Percentiles rank a stretch among this genome's conserved stretches.
Evolutionary conservation across 768 basidiomycete species (phyloP).

Genomic region (Suillus discolor): DNA sequence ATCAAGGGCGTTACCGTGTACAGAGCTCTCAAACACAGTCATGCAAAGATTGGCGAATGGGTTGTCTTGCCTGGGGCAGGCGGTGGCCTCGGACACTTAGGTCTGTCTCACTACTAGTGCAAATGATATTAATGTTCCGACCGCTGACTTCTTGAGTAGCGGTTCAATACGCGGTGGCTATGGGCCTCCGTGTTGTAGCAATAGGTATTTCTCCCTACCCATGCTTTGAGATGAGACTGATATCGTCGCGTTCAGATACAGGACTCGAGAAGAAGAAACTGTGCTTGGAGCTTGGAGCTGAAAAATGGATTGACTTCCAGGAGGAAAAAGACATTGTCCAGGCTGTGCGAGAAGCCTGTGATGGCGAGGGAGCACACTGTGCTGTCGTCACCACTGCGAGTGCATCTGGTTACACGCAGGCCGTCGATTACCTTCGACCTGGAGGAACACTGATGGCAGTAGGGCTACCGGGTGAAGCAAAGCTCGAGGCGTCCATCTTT

Average conservation of each 20-base stretch:
- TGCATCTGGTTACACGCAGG: conserved; percentile 48
- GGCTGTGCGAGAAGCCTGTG: conserved; percentile 64
- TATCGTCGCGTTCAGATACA: conserved; percentile 48
- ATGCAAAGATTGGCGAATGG: conserved; percentile 70
- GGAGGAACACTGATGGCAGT: conserved; percentile 79
- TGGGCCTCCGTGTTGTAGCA: conserved; percentile 81
- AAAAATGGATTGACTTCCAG: conserved; percentile 80
- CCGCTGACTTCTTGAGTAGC: conserved; percentile 36
- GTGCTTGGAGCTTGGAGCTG: conserved; percentile 64
- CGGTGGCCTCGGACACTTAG: conserved; percentile 83
- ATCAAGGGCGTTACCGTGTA: conserved; percentile 82
- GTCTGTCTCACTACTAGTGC: conserved; percentile 28
- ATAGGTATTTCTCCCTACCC: conserved; percentile 42
- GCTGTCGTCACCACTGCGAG: conserved; percentile 62
- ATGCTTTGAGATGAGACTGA: not conserved
- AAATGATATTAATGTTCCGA: not conserved
- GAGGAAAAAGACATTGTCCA: conserved; percentile 63
- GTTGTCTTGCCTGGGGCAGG: conserved; percentile 78
- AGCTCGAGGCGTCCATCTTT: conserved; percentile 64
- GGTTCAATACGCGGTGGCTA: conserved; percentile 76
- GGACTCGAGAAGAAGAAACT: conserved; percentile 73
- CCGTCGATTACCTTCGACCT: conserved; percentile 73
- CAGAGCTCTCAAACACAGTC: conserved; percentile 77
- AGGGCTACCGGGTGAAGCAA: conserved; percentile 67
- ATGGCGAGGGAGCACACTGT: conserved; percentile 73